Evolutionary conservation across 345 rosid genomes (phyloP), one percentile per base, ranked within the genome.

Genomic region (Lumnitzera racemosa): DNA sequence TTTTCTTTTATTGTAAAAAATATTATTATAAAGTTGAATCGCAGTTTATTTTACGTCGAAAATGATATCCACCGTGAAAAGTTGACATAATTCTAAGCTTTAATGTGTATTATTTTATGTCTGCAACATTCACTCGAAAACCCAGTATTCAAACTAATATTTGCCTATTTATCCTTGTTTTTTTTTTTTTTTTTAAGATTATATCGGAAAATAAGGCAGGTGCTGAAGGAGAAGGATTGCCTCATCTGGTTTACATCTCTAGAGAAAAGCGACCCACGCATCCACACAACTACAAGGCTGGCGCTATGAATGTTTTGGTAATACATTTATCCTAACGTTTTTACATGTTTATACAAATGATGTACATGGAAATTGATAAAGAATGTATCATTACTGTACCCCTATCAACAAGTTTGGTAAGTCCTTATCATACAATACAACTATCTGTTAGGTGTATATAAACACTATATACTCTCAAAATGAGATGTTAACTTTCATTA

Each of bases 231-330:
- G 73, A 74, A 29, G 81, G 53, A 2, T 55, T 88, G 52, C 94
- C 98, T 1, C 85, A 74, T 66, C 46, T 88, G 57, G 66, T 85
- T 3, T 88, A 85, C 61, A 56, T 88, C 36, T 79, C 97, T 0
- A 74, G 96, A 59, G 94, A 88, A 72, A 85, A 88, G 73, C 70
- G 68, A 15, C 76, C 81, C 17, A 69, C 76, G 55, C 72, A 79
- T 36, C 50, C 72, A 2, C 96, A 90, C 60, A 76, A 80, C 57
- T 79, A 76, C 76, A 90, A 85, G 69, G 90, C 89, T 0, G 89
- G 92, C 20, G 96, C 96, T 51, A 83, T 88, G 97, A 90, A 90
- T 58, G 81, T 78, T 8, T 67, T 85, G 20, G 96, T 87, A 72
- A 67, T 73, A 63, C 2, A 2, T 24, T 9, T 17, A 43, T 52